These are phyloP conservation scores for Diplosphaera chodatii DNA, from an alignment of 139 green algal species.

Conservation along the genomic window DNA sequence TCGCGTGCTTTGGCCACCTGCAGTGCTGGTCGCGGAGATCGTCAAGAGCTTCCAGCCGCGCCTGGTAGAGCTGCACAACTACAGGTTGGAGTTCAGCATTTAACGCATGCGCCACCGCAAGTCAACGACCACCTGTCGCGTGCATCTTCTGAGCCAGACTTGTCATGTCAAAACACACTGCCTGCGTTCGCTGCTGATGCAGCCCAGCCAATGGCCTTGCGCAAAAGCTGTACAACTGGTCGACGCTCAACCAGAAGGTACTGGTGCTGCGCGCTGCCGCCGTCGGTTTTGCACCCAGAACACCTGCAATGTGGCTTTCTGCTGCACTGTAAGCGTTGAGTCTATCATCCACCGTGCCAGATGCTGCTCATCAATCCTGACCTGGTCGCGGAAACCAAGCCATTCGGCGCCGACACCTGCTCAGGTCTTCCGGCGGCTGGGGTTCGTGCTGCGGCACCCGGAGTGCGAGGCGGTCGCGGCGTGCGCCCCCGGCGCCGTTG, in stretches of 20 bases:
- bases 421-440: slow-evolving; percentile 68
- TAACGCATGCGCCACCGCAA: not conserved
- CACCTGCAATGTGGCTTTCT: too few relatives aligned
- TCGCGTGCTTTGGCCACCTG: not conserved
- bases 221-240: slow-evolving; percentile 96
- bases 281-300: too few relatives aligned
- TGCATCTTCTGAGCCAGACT: too few relatives aligned
- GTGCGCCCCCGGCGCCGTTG: slow-evolving; percentile 60
- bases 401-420: too few relatives aligned
- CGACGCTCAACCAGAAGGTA: slow-evolving; percentile 79
- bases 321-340: too few relatives aligned
- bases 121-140: too few relatives aligned
- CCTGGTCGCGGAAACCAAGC: too few relatives aligned
- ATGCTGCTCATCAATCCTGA: not conserved
- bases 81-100: slow-evolving; percentile 49
- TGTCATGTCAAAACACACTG: too few relatives aligned
- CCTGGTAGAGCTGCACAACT: slow-evolving; percentile 93
- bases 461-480: slow-evolving; percentile 56
- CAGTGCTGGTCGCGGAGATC: slow-evolving; percentile 87
- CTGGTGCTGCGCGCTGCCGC: too few relatives aligned
- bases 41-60: slow-evolving; percentile 76
- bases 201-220: slow-evolving; percentile 64
- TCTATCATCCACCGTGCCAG: too few relatives aligned
- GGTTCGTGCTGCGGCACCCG: slow-evolving; percentile 51
- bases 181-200: too few relatives aligned